Conservation (phyloP, 345 rosid genomes). For the Sisymbrium irio region DNA sequence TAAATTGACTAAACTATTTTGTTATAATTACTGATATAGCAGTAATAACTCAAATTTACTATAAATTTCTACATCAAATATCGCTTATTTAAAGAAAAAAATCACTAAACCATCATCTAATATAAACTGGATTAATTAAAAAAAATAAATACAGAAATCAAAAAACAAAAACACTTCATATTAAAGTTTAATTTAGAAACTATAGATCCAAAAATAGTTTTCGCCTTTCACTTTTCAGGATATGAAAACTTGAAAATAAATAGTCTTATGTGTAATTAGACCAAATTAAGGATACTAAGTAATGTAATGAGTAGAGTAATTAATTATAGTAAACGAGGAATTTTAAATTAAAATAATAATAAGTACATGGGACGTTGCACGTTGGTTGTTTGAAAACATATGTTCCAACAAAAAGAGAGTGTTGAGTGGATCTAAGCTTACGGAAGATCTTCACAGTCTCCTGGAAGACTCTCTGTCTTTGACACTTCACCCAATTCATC, state of each 20-base stretch:
- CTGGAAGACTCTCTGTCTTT: constrained; percentile 24
- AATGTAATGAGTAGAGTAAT: background rate
- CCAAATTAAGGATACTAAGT: background rate
- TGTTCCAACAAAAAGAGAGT: constrained; percentile 29
- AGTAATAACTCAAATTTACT: background rate
- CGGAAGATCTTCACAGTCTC: constrained; percentile 26
- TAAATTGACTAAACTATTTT: too few relatives aligned
- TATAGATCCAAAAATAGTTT: background rate
- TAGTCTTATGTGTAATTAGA: background rate
- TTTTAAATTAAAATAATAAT: background rate
- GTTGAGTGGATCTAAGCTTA: constrained; percentile 19
- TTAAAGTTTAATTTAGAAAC: background rate
- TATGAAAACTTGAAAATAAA: background rate
- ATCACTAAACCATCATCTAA: background rate
- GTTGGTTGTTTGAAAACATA: constrained; percentile 37
- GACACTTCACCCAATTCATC: constrained; percentile 34
- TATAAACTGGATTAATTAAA: background rate
- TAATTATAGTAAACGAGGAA: background rate
- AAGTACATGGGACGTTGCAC: constrained; percentile 12
- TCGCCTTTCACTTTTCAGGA: background rate
- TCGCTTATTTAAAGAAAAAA: too few relatives aligned
- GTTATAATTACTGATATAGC: too few relatives aligned
- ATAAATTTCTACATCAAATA: background rate
- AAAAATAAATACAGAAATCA: background rate
- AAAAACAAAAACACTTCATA: background rate